phyloP scores from a whole-genome alignment of 768 basidiomycete species.

The Imleria badia region DNA sequence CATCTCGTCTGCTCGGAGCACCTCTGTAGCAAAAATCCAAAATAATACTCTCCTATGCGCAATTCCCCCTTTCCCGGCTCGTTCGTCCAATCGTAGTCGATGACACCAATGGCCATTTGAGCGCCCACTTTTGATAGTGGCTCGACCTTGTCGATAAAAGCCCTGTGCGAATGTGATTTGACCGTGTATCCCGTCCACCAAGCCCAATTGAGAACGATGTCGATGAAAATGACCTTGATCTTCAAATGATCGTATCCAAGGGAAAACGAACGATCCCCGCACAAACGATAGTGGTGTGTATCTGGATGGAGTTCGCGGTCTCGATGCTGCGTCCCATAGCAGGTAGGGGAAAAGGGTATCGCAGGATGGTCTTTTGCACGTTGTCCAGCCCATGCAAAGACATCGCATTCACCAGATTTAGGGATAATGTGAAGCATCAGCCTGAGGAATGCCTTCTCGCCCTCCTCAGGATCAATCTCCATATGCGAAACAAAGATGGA shows the following conservation, averaged over 20 bases:
- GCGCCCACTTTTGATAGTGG: background rate
- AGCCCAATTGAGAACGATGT: background rate
- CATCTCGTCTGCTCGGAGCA: background rate
- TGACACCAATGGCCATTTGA: background rate
- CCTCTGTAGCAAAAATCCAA: slow-evolving; percentile 2
- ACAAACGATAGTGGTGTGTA: background rate
- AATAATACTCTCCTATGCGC: background rate
- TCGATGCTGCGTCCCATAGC: background rate
- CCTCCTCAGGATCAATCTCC: background rate
- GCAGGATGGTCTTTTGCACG: slow-evolving; percentile 1
- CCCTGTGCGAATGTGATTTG: background rate
- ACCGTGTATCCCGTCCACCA: background rate
- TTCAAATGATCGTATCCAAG: slow-evolving; percentile 2
- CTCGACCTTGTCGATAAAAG: background rate
- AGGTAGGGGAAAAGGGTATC: slow-evolving; percentile 3
- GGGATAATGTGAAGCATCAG: slow-evolving; percentile 6
- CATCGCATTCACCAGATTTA: background rate
- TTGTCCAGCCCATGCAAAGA: slow-evolving; percentile 5
- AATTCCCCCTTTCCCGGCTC: background rate
- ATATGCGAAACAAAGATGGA: slow-evolving; percentile 5
- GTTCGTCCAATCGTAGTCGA: slow-evolving; percentile 2
- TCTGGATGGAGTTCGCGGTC: background rate
- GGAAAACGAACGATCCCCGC: slow-evolving; percentile 2
- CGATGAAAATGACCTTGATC: slow-evolving; percentile 1
- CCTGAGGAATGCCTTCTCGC: slow-evolving; percentile 3